Percentiles rank a stretch among this genome's conserved stretches.
These are phyloP conservation scores for Fusarium proliferatum DNA, from an alignment of 2,329 filamentous ascomycete species.

Conservation along the genomic window DNA sequence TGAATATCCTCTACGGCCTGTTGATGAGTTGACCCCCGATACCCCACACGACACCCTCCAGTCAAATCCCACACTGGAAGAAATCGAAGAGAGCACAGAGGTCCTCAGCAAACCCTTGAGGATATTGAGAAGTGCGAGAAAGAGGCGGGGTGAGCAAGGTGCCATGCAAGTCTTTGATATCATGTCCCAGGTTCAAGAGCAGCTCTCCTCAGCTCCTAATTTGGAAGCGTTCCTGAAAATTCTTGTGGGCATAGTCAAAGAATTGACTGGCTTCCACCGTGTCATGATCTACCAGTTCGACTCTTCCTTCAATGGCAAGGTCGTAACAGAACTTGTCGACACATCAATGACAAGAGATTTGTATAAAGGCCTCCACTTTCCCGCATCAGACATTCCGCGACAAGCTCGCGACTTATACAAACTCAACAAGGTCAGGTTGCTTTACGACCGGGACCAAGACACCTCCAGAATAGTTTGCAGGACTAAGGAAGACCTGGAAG, in stretches of 20 bases:
- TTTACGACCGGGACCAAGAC: slow-evolving; percentile 85
- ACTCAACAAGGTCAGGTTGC: slow-evolving; percentile 86
- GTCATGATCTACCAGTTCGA: slow-evolving; percentile 97
- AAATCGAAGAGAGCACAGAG: slow-evolving; percentile 80
- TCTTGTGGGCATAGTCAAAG: slow-evolving; percentile 86
- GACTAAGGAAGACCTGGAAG: slow-evolving; percentile 76
- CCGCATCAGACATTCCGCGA: slow-evolving; percentile 85
- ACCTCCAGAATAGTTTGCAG: slow-evolving; percentile 86
- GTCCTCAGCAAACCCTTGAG: slow-evolving; percentile 81
- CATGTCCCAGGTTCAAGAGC: slow-evolving; percentile 91
- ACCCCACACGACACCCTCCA: slow-evolving; percentile 79
- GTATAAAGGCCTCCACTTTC: slow-evolving; percentile 89
- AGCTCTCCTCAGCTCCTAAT: slow-evolving; percentile 77
- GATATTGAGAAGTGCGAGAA: slow-evolving; percentile 78
- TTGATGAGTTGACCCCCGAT: slow-evolving; percentile 68
- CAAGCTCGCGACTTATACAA: slow-evolving; percentile 92
- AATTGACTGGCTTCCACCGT: slow-evolving; percentile 89
- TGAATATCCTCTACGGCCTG: slow-evolving; percentile 73
- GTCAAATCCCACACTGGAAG: slow-evolving; percentile 77
- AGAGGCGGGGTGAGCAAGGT: slow-evolving; percentile 79
- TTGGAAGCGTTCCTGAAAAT: slow-evolving; percentile 82
- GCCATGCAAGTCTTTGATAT: slow-evolving; percentile 93
- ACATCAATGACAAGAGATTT: slow-evolving; percentile 82
- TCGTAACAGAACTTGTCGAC: slow-evolving; percentile 89
- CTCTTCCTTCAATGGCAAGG: slow-evolving; percentile 81